Conservation (phyloP, 2,329 filamentous ascomycete species). For the Calonectria crousiana region DNA sequence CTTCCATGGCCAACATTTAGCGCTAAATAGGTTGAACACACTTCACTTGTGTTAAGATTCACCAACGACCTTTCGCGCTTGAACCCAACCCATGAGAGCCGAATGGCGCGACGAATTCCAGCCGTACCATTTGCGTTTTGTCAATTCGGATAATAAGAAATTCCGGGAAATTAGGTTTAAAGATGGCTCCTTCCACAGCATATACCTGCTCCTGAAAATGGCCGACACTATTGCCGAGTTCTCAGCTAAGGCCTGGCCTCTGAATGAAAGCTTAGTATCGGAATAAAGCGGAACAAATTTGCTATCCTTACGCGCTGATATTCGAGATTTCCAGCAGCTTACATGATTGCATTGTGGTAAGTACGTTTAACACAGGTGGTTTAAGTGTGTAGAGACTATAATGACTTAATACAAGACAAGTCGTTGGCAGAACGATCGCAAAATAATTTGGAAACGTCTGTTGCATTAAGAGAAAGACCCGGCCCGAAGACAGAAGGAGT, state of each 20-base stretch:
- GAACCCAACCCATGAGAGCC: background rate
- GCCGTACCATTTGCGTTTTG: background rate
- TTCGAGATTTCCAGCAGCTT: background rate
- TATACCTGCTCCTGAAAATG: background rate
- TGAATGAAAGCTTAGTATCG: background rate
- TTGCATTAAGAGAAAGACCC: too few relatives aligned
- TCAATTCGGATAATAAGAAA: background rate
- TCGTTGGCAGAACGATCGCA: too few relatives aligned
- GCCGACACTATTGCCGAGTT: background rate
- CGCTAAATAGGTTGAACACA: background rate
- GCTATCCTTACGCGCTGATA: background rate
- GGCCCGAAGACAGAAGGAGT: too few relatives aligned
- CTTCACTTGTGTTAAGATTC: background rate
- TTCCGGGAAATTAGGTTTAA: background rate
- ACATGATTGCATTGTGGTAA: background rate
- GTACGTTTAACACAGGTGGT: too few relatives aligned
- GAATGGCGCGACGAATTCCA: background rate
- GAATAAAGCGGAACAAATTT: background rate
- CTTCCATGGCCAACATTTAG: background rate
- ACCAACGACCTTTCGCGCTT: background rate
- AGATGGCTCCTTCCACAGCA: background rate
- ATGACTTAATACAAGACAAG: too few relatives aligned
- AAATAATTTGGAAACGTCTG: too few relatives aligned
- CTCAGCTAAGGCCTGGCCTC: background rate
- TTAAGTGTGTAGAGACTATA: too few relatives aligned